Evolutionary conservation across 257 asterid species (phyloP).

Genomic region (Handroanthus guayacan): DNA sequence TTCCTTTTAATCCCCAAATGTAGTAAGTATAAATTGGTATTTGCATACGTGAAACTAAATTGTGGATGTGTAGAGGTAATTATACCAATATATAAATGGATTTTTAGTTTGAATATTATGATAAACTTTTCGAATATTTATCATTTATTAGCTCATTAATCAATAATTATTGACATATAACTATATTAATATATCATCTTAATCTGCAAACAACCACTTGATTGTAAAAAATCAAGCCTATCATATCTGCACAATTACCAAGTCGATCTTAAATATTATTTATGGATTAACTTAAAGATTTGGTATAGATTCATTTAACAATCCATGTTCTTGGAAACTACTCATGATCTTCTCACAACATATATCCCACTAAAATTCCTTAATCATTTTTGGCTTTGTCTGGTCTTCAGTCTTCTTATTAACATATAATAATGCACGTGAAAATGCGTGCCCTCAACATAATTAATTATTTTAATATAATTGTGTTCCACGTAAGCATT

Average conservation of each 20-base stretch:
- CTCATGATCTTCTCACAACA: not conserved
- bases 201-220: not conserved
- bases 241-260: too few species aligned
- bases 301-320: conserved; percentile 1
- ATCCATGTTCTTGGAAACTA: not conserved
- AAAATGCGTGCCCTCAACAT: not conserved
- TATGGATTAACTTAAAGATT: not conserved
- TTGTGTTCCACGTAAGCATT: conserved; percentile 29
- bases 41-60: too few species aligned
- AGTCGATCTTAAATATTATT: not conserved
- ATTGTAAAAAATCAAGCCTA: not conserved
- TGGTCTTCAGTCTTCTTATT: not conserved
- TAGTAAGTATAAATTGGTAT: too few species aligned
- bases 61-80: not conserved
- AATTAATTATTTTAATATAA: not conserved
- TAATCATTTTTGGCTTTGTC: not conserved
- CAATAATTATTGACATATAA: not conserved
- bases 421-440: not conserved
- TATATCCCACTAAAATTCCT: not conserved
- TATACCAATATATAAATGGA: not conserved
- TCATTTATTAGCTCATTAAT: too few species aligned
- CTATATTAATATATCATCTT: not conserved
- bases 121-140: not conserved
- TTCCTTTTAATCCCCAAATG: too few species aligned
- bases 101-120: not conserved